Percentiles rank a stretch among this genome's conserved stretches.
Evolutionary conservation across 1,284 basidiomycete genomes (phyloP).

Genomic region (Tylopilus sp.): DNA sequence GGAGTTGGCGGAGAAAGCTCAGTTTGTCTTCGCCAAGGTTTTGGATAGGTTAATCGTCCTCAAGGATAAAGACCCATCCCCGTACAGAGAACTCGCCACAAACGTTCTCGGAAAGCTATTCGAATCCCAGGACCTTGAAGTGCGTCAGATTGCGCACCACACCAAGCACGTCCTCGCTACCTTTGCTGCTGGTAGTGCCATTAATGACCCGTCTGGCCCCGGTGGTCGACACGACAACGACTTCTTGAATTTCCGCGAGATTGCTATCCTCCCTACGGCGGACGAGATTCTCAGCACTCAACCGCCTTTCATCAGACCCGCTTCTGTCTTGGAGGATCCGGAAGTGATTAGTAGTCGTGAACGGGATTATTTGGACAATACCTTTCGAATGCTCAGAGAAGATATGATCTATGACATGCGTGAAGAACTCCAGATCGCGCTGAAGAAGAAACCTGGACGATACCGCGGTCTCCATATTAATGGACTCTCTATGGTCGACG

Average conservation of each 20-base stretch:
- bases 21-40: slow-evolving; percentile 62
- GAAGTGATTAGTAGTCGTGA: slow-evolving; percentile 49
- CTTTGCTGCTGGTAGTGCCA: slow-evolving; percentile 27
- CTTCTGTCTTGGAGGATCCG: slow-evolving; percentile 56
- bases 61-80: slow-evolving; percentile 44
- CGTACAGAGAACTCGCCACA: slow-evolving; percentile 55
- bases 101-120: slow-evolving; percentile 51
- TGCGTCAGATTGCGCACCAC: slow-evolving; percentile 52
- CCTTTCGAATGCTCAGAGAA: slow-evolving; percentile 71
- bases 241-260: slow-evolving; percentile 63
- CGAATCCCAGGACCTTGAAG: slow-evolving; percentile 47
- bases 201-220: slow-evolving; percentile 44
- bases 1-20: slow-evolving; percentile 48
- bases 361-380: slow-evolving; percentile 68
- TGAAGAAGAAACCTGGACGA: slow-evolving; percentile 58
- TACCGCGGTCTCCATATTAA: slow-evolving; percentile 57
- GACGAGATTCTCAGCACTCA: slow-evolving; percentile 63
- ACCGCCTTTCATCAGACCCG: slow-evolving; percentile 60
- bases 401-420: slow-evolving; percentile 75
- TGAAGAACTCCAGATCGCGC: slow-evolving; percentile 64
- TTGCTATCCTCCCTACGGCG: slow-evolving; percentile 70
- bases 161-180: slow-evolving; percentile 55
- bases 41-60: slow-evolving; percentile 60
- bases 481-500: slow-evolving; percentile 50
- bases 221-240: slow-evolving; percentile 79